A percentile compares a stretch with the other conserved stretches of the same genome.
Evolutionary conservation across 2,329 filamentous ascomycete genomes (phyloP).

Genomic region (Periglandula ipomoeae): DNA sequence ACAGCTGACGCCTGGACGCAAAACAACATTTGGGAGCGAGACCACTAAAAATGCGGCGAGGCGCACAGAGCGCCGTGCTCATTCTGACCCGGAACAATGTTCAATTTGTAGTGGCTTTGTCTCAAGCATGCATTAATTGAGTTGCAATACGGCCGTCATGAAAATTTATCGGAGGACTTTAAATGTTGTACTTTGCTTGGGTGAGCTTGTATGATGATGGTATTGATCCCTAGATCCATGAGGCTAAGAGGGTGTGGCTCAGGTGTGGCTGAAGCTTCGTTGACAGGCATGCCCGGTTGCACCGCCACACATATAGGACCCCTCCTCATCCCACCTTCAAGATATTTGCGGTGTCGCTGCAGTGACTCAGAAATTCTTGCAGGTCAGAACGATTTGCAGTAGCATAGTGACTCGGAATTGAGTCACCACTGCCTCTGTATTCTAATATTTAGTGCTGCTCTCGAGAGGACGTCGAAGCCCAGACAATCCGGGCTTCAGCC

Average conservation of each 20-base stretch:
- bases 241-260: too few relatives aligned
- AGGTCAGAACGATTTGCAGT: neutral
- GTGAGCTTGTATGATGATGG: too few relatives aligned
- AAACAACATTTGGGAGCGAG: constrained; percentile 1
- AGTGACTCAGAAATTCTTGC: constrained; percentile 14
- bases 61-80: constrained; percentile 15
- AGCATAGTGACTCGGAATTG: constrained; percentile 2
- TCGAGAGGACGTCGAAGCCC: constrained; percentile 24
- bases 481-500: constrained; percentile 26
- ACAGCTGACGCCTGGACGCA: constrained; percentile 8
- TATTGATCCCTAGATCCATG: too few relatives aligned
- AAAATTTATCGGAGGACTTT: too few relatives aligned
- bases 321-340: constrained; percentile 12
- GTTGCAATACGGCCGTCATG: too few relatives aligned
- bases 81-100: neutral
- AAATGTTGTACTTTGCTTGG: too few relatives aligned
- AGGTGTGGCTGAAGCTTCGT: constrained; percentile 3
- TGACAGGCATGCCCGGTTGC: constrained; percentile 1
- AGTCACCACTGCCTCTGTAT: constrained; percentile 3
- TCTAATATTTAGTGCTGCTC: constrained; percentile 1
- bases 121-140: too few relatives aligned
- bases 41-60: constrained; percentile 13
- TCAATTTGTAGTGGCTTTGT: neutral
- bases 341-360: neutral
- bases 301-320: constrained; percentile 13